phyloP scores from a whole-genome alignment of 345 rosid species.

The Syzygium aromaticum region DNA sequence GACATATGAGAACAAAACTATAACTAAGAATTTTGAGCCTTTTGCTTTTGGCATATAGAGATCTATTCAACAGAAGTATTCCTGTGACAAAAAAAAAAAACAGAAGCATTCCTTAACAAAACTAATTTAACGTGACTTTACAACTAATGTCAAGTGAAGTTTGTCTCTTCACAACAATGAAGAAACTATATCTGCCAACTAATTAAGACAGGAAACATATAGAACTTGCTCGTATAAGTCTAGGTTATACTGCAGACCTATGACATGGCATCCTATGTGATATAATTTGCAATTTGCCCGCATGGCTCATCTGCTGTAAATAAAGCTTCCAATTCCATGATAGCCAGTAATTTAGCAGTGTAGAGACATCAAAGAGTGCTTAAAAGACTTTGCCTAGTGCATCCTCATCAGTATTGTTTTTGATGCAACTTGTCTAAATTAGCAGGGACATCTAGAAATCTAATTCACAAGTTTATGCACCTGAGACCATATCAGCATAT shows the following conservation, averaged over 20 bases:
- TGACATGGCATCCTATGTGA: neutral
- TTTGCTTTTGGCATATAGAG: neutral
- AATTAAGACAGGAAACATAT: neutral
- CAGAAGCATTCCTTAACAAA: neutral
- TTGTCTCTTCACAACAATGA: neutral
- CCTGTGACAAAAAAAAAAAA: neutral
- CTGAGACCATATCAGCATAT: neutral
- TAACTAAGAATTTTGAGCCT: neutral
- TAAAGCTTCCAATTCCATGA: neutral
- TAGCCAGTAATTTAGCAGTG: neutral
- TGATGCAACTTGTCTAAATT: neutral
- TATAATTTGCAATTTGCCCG: neutral
- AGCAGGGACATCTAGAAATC: neutral
- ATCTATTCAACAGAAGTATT: neutral
- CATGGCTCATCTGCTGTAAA: neutral
- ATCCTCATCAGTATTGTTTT: neutral
- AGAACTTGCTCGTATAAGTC: neutral
- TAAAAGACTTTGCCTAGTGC: neutral
- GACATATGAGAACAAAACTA: neutral
- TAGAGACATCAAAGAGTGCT: neutral
- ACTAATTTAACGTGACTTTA: neutral
- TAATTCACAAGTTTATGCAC: neutral
- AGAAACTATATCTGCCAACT: neutral
- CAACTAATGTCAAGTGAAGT: neutral
- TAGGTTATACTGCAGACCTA: neutral